phyloP scores from a whole-genome alignment of 2,329 filamentous ascomycete genomes.

The Cladobotryum protrusum region DNA sequence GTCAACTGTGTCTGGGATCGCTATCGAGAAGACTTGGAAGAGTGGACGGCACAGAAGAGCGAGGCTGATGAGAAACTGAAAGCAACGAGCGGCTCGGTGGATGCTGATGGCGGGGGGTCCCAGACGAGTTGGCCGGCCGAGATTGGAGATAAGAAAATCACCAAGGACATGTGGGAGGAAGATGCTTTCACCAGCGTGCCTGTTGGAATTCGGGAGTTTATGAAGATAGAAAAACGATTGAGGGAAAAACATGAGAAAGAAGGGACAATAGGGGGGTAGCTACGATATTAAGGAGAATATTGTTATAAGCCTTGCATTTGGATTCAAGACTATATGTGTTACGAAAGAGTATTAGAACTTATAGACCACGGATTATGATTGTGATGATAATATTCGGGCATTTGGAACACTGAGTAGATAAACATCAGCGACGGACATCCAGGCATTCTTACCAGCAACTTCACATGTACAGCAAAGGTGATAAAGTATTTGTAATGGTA shows the following conservation, averaged over 20 bases:
- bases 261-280: conserved; percentile 21
- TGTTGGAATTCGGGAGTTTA: conserved; percentile 91
- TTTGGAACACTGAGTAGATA: too few relatives aligned
- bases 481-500: background rate
- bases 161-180: conserved; percentile 52
- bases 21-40: conserved; percentile 86
- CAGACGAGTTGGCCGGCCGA: conserved; percentile 66
- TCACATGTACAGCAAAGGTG: background rate
- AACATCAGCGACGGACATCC: background rate
- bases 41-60: conserved; percentile 64
- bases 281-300: background rate
- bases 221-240: conserved; percentile 90
- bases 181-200: conserved; percentile 76
- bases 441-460: background rate
- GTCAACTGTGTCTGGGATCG: conserved; percentile 96
- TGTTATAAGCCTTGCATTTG: background rate
- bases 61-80: conserved; percentile 54
- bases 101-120: conserved; percentile 74
- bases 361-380: background rate
- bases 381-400: background rate
- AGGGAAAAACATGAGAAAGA: conserved; percentile 65
- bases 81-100: conserved; percentile 48
- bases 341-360: background rate
- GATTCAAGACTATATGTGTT: background rate
- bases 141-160: conserved; percentile 34